Evolutionary conservation across 1,284 basidiomycete genomes (phyloP).

Genomic region (Melampsora occidentalis): DNA sequence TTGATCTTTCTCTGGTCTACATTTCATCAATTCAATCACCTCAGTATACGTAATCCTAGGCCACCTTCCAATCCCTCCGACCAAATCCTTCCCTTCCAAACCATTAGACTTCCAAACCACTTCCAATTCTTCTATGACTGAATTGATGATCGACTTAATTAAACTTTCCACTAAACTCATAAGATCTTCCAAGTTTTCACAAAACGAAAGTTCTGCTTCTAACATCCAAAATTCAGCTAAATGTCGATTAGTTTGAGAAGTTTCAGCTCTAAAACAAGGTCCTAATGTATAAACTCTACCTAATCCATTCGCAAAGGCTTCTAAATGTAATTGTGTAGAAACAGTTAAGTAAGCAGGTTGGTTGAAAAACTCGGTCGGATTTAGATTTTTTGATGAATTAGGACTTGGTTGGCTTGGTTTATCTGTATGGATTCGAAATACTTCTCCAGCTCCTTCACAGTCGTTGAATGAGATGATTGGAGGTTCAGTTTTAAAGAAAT

Average conservation of each 20-base stretch:
- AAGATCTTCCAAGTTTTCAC: conserved; percentile 59
- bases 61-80: conserved; percentile 58
- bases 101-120: not conserved
- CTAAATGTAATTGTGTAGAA: conserved; percentile 90
- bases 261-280: conserved; percentile 89
- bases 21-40: conserved; percentile 65
- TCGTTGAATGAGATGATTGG: conserved; percentile 87
- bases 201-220: conserved; percentile 81
- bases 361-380: conserved; percentile 58
- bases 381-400: not conserved
- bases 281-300: conserved; percentile 84
- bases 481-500: conserved; percentile 75
- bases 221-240: conserved; percentile 99
- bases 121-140: not conserved
- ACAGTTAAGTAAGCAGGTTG: conserved; percentile 84
- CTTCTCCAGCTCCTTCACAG: conserved; percentile 96
- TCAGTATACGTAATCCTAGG: conserved; percentile 74
- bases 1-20: conserved; percentile 48
- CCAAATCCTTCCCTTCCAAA: not conserved
- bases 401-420: conserved; percentile 44
- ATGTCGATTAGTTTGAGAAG: conserved; percentile 81
- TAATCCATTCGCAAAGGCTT: conserved; percentile 74
- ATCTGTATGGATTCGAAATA: conserved; percentile 70
- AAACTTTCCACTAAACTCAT: conserved; percentile 70
- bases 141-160: conserved; percentile 56